Evolutionary conservation across 768 basidiomycete genomes (phyloP).

Genomic region (Tricholoma saponaceum): DNA sequence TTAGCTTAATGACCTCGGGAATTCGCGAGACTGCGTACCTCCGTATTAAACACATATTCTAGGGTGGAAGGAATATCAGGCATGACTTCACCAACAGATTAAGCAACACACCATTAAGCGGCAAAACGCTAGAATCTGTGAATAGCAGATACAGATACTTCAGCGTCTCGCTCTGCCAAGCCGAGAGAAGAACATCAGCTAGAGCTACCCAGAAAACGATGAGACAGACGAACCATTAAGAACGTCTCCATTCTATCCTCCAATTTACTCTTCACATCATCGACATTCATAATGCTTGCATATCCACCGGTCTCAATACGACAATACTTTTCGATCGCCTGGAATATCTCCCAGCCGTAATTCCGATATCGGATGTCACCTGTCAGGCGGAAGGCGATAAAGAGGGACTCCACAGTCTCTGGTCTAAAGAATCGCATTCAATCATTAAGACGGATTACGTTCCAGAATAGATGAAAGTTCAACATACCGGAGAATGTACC

Average conservation of each 20-base stretch:
- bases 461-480: background rate
- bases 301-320: constrained; percentile 77
- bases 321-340: constrained; percentile 84
- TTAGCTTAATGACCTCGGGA: background rate
- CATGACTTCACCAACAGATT: background rate
- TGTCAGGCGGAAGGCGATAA: constrained; percentile 86
- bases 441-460: constrained; percentile 4
- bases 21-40: background rate
- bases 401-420: constrained; percentile 92
- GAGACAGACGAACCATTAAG: constrained; percentile 58
- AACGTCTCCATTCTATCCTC: constrained; percentile 98
- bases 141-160: constrained; percentile 94
- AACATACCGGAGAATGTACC: constrained; percentile 80
- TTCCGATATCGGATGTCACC: constrained; percentile 79
- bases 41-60: constrained; percentile 6
- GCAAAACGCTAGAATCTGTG: constrained; percentile 67
- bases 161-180: constrained; percentile 73
- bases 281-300: constrained; percentile 81
- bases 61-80: background rate
- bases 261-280: constrained; percentile 58
- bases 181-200: background rate
- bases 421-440: constrained; percentile 45
- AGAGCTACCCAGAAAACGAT: background rate
- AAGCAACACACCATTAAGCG: constrained; percentile 61
- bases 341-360: constrained; percentile 88